Conservation (phyloP, 1,284 basidiomycete species). For the Ceratobasidium papillatum region DNA sequence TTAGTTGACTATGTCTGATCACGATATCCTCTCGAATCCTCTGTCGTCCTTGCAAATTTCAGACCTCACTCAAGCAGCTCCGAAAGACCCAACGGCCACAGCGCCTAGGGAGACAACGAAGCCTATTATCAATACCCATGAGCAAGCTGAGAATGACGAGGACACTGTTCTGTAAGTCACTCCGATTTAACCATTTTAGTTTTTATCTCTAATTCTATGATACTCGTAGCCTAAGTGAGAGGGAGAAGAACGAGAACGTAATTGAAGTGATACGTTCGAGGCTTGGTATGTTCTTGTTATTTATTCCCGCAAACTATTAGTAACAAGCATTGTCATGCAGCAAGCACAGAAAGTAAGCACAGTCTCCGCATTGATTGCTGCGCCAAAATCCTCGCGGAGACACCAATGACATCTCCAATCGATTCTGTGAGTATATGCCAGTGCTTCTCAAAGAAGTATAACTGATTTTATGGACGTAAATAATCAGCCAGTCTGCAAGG, state of each 20-base stretch:
- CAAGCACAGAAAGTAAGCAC: neutral
- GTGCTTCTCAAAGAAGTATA: too few species aligned
- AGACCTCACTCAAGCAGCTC: too few species aligned
- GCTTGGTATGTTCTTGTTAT: neutral
- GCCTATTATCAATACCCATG: too few species aligned
- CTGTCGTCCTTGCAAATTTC: too few species aligned
- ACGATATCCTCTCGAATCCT: too few species aligned
- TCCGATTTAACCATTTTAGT: too few species aligned
- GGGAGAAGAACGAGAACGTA: neutral
- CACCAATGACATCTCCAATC: neutral
- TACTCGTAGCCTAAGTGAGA: neutral
- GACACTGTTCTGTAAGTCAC: too few species aligned
- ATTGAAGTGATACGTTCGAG: neutral
- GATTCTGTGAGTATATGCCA: neutral
- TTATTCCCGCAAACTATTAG: neutral
- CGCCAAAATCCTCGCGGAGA: neutral
- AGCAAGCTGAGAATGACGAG: too few species aligned
- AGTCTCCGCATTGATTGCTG: conserved; percentile 4
- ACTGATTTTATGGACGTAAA: neutral
- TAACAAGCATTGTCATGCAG: neutral
- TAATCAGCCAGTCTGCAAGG: neutral
- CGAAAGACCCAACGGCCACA: too few species aligned
- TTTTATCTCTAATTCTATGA: neutral
- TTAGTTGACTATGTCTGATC: too few species aligned
- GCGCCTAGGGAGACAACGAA: too few species aligned